Conservation (phyloP, 106 monocot genomes). For the Dioscorea dumetorum region DNA sequence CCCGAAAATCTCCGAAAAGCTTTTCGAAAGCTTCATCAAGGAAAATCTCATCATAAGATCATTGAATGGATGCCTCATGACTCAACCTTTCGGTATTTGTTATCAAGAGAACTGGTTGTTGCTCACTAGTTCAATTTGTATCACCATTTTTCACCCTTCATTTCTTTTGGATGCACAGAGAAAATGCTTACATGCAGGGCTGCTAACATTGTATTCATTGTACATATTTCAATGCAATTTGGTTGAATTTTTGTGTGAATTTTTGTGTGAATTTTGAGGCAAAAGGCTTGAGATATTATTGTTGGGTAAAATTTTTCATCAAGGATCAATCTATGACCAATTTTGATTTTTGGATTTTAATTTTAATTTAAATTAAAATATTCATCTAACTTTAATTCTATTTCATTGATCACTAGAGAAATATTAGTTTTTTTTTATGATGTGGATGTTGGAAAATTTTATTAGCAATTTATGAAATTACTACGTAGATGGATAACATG, state of each 20-base stretch:
- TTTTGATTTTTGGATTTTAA: too few species aligned
- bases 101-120: conserved; percentile 44
- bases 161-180: conserved; percentile 10
- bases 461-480: too few species aligned
- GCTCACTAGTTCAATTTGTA: conserved; percentile 10
- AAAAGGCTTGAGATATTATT: background rate
- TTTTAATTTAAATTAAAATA: too few species aligned
- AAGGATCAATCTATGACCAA: too few species aligned
- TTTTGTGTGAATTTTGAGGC: background rate
- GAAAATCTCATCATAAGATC: conserved; percentile 39
- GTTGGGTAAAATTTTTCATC: too few species aligned
- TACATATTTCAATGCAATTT: conserved; percentile 1
- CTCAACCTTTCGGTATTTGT: conserved; percentile 48
- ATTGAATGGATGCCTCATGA: conserved; percentile 67
- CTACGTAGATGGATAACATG: too few species aligned
- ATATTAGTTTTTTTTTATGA: too few species aligned
- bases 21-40: conserved; percentile 45
- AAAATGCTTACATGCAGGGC: background rate
- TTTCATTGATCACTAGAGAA: too few species aligned
- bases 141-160: background rate
- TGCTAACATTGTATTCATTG: background rate
- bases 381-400: too few species aligned
- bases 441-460: too few species aligned
- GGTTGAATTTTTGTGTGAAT: background rate
- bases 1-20: conserved; percentile 58